Evolutionary conservation across 2,329 filamentous ascomycete genomes (phyloP).

Genomic region (Colletotrichum sp.): DNA sequence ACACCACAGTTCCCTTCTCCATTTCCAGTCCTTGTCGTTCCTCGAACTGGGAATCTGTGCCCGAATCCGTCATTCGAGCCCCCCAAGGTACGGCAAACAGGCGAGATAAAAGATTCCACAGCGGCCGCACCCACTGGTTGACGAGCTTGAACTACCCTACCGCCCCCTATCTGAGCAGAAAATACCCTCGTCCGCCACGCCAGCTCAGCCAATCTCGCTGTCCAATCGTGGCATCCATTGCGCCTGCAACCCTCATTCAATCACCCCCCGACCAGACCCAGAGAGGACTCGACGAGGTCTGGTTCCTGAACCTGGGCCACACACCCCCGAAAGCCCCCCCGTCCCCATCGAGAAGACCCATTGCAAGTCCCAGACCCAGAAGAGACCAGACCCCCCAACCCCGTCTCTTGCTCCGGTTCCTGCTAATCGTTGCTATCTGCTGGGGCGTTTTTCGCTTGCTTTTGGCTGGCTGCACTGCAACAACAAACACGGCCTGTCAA

Average conservation of each 20-base stretch:
- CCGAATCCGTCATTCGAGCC: conserved; percentile 13
- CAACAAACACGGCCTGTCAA: conserved; percentile 21
- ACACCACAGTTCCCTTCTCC: conserved; percentile 2
- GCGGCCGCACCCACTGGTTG: neutral
- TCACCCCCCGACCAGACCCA: conserved; percentile 19
- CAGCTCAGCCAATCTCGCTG: conserved; percentile 21
- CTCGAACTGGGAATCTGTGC: conserved; percentile 11
- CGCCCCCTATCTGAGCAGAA: conserved; percentile 17
- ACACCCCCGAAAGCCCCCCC: neutral
- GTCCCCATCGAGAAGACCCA: neutral
- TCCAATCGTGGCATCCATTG: conserved; percentile 22
- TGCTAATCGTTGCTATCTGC: conserved; percentile 16
- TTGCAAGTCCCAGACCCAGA: neutral
- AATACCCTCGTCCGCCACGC: conserved; percentile 20
- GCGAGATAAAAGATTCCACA: conserved; percentile 21
- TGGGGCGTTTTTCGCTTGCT: conserved; percentile 3
- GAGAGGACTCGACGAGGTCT: conserved; percentile 2
- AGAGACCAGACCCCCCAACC: neutral
- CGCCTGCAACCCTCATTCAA: conserved; percentile 21
- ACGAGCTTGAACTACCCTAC: neutral
- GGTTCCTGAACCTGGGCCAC: conserved; percentile 9
- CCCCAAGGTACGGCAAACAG: neutral
- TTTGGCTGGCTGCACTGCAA: neutral
- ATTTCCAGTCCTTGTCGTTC: conserved; percentile 14
- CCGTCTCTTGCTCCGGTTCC: conserved; percentile 7